Percentiles rank a stretch among this genome's conserved stretches.
phyloP scores from a whole-genome alignment of 257 asterid genomes.

The Fraxinus excelsior region DNA sequence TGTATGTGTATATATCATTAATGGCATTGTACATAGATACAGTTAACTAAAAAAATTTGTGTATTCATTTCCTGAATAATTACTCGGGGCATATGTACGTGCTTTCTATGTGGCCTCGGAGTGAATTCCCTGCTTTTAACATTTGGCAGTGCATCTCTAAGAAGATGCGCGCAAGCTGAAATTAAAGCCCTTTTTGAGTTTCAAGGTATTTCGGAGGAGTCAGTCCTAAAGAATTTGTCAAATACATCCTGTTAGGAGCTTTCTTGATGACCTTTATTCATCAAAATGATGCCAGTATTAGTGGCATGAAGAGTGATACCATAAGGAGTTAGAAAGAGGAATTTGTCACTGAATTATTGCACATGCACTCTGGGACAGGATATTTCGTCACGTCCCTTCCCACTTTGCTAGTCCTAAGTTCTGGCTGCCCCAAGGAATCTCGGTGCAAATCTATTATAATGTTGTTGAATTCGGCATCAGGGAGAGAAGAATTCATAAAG shows the following conservation, averaged over 20 bases:
- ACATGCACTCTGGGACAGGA: conserved; percentile 92
- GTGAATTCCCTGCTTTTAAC: too few relatives aligned
- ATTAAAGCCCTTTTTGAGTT: not conserved
- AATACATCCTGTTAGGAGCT: not conserved
- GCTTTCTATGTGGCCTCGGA: not conserved
- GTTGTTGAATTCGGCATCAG: conserved; percentile 58
- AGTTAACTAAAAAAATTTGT: conserved; percentile 20
- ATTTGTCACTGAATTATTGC: conserved; percentile 46
- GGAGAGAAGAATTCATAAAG: conserved; percentile 69
- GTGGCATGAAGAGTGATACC: not conserved
- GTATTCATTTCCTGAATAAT: conserved; percentile 19
- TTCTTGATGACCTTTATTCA: not conserved
- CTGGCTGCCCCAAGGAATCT: conserved; percentile 89
- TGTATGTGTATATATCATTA: conserved; percentile 12
- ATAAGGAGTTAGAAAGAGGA: conserved; percentile 23
- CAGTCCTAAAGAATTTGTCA: not conserved
- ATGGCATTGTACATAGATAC: conserved; percentile 16
- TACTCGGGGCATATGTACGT: not conserved
- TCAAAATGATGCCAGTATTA: not conserved
- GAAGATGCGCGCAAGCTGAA: too few relatives aligned
- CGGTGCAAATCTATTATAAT: conserved; percentile 65
- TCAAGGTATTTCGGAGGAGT: not conserved
- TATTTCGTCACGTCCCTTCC: conserved; percentile 87
- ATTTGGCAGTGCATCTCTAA: not conserved
- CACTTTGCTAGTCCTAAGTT: conserved; percentile 64